Evolutionary conservation across 148 eudicot species (phyloP).

Genomic region (Rhododendron mucronatum): DNA sequence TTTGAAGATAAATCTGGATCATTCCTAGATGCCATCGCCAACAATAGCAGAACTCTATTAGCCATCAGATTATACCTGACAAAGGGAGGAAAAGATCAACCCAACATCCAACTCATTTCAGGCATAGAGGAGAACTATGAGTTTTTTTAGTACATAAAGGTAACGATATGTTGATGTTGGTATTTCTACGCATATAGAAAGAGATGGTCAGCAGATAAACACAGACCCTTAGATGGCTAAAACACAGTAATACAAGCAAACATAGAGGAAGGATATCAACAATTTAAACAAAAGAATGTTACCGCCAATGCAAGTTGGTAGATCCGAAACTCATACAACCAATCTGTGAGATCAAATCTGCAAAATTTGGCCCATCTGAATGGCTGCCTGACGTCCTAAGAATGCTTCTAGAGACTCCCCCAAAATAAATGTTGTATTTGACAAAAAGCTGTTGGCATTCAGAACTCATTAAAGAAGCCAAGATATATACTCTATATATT

Average conservation of each 20-base stretch:
- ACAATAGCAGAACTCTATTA: constrained; percentile 80
- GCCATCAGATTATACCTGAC: constrained; percentile 98
- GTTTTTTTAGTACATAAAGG: not conserved
- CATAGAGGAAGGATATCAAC: not conserved
- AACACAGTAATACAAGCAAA: constrained; percentile 5
- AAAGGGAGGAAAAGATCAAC: constrained; percentile 6
- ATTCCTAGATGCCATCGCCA: constrained; percentile 84
- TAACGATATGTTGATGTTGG: not conserved
- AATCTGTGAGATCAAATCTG: constrained; percentile 84
- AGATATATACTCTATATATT: not conserved
- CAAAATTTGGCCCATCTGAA: constrained; percentile 58
- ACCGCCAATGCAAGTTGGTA: constrained; percentile 93
- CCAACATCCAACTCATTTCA: not conserved
- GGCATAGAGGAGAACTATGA: not conserved
- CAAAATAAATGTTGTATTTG: constrained; percentile 86
- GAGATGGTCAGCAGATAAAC: not conserved
- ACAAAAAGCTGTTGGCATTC: constrained; percentile 70
- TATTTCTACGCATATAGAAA: not conserved
- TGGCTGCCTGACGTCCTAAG: constrained; percentile 42
- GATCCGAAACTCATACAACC: constrained; percentile 78
- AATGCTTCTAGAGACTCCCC: constrained; percentile 74
- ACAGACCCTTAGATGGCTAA: not conserved
- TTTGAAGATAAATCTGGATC: constrained; percentile 58
- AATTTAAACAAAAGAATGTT: constrained; percentile 9
- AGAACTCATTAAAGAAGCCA: constrained; percentile 15